Percentiles rank a stretch among this genome's conserved stretches.
Conservation (phyloP, 2,329 filamentous ascomycete genomes). For the Bisporella sp. region DNA sequence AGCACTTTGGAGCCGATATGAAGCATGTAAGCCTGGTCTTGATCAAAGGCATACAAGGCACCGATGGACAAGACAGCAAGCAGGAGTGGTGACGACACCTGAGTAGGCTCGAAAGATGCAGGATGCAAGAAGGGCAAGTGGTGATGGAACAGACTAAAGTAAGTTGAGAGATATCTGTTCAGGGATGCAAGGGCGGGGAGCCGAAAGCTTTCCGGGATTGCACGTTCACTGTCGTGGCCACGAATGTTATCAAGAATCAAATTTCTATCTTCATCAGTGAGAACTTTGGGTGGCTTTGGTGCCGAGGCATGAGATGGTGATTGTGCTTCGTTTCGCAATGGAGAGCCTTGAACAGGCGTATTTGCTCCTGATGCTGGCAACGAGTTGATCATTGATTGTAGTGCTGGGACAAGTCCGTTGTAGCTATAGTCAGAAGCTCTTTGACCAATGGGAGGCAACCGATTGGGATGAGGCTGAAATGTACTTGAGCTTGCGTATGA, state of each 20-base stretch:
- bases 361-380: constrained; percentile 61
- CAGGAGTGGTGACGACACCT: constrained; percentile 74
- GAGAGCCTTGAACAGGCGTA: constrained; percentile 68
- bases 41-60: constrained; percentile 92
- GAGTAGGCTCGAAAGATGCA: constrained; percentile 76
- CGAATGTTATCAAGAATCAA: constrained; percentile 82
- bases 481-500: constrained; percentile 51
- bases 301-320: constrained; percentile 39
- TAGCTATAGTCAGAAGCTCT: constrained; percentile 46
- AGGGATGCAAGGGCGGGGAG: constrained; percentile 73
- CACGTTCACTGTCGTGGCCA: constrained; percentile 70
- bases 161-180: constrained; percentile 90
- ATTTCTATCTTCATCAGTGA: constrained; percentile 77
- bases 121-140: constrained; percentile 94
- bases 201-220: constrained; percentile 82
- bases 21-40: constrained; percentile 93
- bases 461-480: constrained; percentile 49
- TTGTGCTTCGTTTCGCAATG: constrained; percentile 58
- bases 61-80: constrained; percentile 91
- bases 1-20: constrained; percentile 97
- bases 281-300: constrained; percentile 70
- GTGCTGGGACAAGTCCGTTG: constrained; percentile 54
- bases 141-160: constrained; percentile 95
- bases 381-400: constrained; percentile 68
- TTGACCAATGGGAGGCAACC: constrained; percentile 64